Evolutionary conservation across 2,329 filamentous ascomycete species (phyloP).

Genomic region (Botrytis paeoniae): DNA sequence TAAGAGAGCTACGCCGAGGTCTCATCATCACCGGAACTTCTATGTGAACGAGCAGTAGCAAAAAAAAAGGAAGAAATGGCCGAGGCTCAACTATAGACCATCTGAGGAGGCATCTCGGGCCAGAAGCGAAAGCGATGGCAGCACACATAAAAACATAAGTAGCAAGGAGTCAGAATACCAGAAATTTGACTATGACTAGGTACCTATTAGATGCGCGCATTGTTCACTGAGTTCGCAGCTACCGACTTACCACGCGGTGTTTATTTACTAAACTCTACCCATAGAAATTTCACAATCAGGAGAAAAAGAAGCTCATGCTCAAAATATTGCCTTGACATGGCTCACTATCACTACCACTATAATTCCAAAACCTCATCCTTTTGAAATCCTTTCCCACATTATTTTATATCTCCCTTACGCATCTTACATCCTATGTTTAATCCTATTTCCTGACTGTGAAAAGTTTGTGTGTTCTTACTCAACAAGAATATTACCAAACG

Average conservation of each 20-base stretch:
- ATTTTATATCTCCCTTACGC: background rate
- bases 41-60: background rate
- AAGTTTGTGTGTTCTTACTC: background rate
- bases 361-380: background rate
- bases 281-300: background rate
- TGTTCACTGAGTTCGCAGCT: background rate
- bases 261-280: background rate
- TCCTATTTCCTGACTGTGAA: background rate
- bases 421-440: background rate
- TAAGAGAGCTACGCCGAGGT: background rate
- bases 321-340: background rate
- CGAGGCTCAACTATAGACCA: background rate
- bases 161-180: background rate
- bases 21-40: background rate
- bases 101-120: background rate
- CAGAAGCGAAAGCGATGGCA: background rate
- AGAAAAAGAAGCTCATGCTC: background rate
- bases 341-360: background rate
- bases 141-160: background rate
- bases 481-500: constrained; percentile 37
- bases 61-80: background rate
- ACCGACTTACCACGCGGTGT: background rate
- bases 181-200: background rate
- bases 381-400: background rate
- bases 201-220: background rate